A percentile compares a stretch with the other conserved stretches of the same genome.
These are phyloP conservation scores for Oropetium thomaeum DNA, from an alignment of 176 grass and related monocot genomes.

Conservation along the genomic window DNA sequence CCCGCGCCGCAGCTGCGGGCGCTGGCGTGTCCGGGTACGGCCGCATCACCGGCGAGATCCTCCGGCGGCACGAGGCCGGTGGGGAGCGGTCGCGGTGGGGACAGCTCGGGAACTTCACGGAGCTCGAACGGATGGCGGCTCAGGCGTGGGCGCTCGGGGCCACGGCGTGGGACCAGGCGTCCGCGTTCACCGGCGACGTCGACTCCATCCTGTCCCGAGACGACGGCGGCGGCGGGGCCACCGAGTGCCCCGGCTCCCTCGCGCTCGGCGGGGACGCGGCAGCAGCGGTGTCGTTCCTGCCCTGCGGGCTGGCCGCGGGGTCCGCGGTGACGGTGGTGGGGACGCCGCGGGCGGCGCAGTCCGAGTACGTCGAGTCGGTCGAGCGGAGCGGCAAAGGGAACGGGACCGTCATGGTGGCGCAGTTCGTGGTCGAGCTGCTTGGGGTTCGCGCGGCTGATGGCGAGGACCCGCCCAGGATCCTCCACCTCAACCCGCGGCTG, in stretches of 20 bases:
- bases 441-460: conserved; percentile 58
- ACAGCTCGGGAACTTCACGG: conserved; percentile 56
- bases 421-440: conserved; percentile 83
- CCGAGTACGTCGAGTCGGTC: conserved; percentile 63
- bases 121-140: conserved; percentile 65
- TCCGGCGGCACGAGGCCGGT: conserved; percentile 27
- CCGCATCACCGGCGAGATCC: conserved; percentile 66
- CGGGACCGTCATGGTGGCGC: conserved; percentile 80
- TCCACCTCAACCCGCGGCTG: conserved; percentile 85
- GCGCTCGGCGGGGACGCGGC: not conserved
- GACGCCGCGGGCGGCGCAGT: conserved; percentile 41
- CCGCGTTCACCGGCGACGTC: conserved; percentile 45
- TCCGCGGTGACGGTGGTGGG: conserved; percentile 83
- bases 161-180: conserved; percentile 64
- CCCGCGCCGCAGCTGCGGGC: not conserved
- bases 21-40: conserved; percentile 42
- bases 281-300: conserved; percentile 53
- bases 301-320: conserved; percentile 68
- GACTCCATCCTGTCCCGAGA: conserved; percentile 36
- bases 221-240: not conserved
- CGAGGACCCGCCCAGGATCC: conserved; percentile 90
- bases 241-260: conserved; percentile 56
- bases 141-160: conserved; percentile 70
- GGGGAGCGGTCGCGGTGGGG: conserved; percentile 33
- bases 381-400: conserved; percentile 49